Conservation (phyloP, 108 stramenopile genomes). For the Cyclostephanos invisitatus region DNA sequence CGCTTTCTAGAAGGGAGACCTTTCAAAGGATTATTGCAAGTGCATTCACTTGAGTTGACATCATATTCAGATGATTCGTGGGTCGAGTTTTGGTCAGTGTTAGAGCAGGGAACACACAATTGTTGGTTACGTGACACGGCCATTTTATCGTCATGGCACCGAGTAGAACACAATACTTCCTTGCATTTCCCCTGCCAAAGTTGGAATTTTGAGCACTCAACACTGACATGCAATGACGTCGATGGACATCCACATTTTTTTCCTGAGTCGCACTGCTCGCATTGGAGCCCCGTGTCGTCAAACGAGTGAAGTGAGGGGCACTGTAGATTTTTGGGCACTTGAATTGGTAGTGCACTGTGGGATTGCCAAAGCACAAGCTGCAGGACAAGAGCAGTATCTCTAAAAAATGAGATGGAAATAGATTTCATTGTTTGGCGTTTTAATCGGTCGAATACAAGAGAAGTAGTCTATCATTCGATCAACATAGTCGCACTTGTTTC, state of each 20-base stretch:
- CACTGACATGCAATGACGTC: constrained; percentile 10
- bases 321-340: constrained; percentile 3
- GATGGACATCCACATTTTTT: constrained; percentile 22
- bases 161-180: constrained; percentile 10
- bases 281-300: constrained; percentile 19
- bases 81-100: not conserved
- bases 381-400: not conserved
- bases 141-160: not conserved
- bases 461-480: too few relatives aligned
- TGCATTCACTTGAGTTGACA: constrained; percentile 18
- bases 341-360: constrained; percentile 7
- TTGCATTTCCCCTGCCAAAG: constrained; percentile 31
- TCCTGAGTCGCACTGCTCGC: constrained; percentile 20
- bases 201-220: constrained; percentile 27
- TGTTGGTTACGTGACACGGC: constrained; percentile 25
- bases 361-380: constrained; percentile 12
- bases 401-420: not conserved
- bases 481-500: too few relatives aligned
- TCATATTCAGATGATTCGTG: constrained; percentile 11
- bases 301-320: constrained; percentile 16
- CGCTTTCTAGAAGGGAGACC: constrained; percentile 11
- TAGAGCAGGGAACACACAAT: constrained; percentile 24
- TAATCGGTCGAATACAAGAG: too few relatives aligned
- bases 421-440: not conserved
- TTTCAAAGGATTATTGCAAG: constrained; percentile 40